Evolutionary conservation across 2,329 filamentous ascomycete genomes (phyloP).

Genomic region (Dactylonectria macrodidyma): DNA sequence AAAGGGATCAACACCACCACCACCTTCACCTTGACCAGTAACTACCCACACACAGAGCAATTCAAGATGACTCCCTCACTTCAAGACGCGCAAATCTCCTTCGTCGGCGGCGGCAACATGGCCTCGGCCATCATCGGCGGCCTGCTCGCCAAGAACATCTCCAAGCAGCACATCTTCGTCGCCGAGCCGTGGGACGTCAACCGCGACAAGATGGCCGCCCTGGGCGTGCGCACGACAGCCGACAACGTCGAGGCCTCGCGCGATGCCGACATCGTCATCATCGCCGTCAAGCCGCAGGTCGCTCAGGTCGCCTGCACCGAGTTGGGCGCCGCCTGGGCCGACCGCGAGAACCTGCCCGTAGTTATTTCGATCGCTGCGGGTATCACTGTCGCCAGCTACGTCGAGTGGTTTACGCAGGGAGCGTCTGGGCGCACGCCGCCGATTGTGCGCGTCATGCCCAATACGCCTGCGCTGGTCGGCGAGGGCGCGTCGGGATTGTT

Average conservation of each 20-base stretch:
- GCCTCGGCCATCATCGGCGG: conserved; percentile 67
- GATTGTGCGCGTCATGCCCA: conserved; percentile 68
- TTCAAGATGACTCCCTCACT: conserved; percentile 47
- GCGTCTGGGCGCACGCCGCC: conserved; percentile 58
- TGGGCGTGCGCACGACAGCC: conserved; percentile 62
- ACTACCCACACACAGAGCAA: too few species aligned
- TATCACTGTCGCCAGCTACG: conserved; percentile 61
- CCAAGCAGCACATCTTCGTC: conserved; percentile 62
- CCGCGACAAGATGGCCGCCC: conserved; percentile 62
- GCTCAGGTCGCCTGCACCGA: conserved; percentile 63
- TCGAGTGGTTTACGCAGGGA: conserved; percentile 57
- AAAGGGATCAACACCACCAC: not conserved
- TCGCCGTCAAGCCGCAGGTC: conserved; percentile 68
- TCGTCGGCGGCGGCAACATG: conserved; percentile 67
- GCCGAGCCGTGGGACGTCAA: conserved; percentile 68
- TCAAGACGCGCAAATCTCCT: conserved; percentile 53
- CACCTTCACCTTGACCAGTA: not conserved
- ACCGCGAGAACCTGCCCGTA: conserved; percentile 55
- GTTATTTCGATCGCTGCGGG: conserved; percentile 66
- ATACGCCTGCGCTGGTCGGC: conserved; percentile 65
- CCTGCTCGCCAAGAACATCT: conserved; percentile 59
- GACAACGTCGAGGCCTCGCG: conserved; percentile 62
- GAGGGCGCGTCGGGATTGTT: conserved; percentile 66
- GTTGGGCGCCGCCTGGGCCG: conserved; percentile 58
- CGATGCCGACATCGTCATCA: conserved; percentile 62